Evolutionary conservation across 192 early-diverging fungal genomes (phyloP), one percentile per base, ranked within the genome.

Genomic region (Rhizophlyctis rosea): DNA sequence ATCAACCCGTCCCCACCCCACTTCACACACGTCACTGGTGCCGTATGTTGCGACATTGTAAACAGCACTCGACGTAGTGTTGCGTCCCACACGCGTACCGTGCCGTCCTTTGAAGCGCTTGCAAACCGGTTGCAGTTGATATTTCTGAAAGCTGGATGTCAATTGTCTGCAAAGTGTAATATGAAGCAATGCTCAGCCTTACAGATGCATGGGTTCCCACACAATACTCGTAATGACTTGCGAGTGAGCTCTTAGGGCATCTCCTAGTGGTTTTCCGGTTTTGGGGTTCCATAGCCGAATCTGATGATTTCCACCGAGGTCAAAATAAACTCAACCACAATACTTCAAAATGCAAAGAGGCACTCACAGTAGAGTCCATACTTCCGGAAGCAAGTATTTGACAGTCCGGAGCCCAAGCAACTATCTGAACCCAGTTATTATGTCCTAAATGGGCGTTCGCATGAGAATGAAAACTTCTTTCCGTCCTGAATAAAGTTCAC

Each of bases 1-100:
- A 98, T 81, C 48, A 92, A 77, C 0, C 94, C 94, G 44, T 96
- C 91, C 29, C 94, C 96, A 54, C 93, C 96, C 94, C 96, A 98
- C 69, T 91, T 91, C 18, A 97, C 87, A 73, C 91, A 91, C 50
- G 92, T 96, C 7, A 97, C 90, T 0, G 94, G 90, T 0, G 88
- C 90, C 0, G 94, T 98, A 72, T 98, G 96, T 50, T 90, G 87
- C 1, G 90, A 72, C 53, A 98, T 81, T 2, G 90, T 85, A 30
- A 94, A 82, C 28, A 91, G 50, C 52, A 88, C 75, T 39, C 84
- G 81, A 13, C 93, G 83, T 27, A 85, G 71, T n/a, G 76, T 77
- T 0, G 90, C 86, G 73, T 98, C 89, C 96, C 96, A 98, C 27
- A 99, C 81, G 31, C 92, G 85, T 34, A 97, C 89, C 0, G 94